Percentiles rank a stretch among this genome's conserved stretches.
Conservation (phyloP, 257 asterid genomes). For the Nicotiana otophora region DNA sequence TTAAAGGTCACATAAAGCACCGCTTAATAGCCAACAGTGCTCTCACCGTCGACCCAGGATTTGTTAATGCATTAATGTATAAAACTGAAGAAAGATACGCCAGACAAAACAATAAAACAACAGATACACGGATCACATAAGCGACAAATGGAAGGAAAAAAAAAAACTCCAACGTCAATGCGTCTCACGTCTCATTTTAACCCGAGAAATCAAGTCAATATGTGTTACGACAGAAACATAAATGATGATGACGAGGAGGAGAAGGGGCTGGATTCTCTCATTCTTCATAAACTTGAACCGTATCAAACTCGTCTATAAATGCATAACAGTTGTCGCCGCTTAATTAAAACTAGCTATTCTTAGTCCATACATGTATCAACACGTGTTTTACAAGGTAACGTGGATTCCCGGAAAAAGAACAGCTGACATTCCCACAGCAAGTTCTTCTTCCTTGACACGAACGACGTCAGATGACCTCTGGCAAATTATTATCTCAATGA, state of each 20-base stretch:
- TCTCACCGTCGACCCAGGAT: background rate
- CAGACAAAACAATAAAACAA: background rate
- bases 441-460: background rate
- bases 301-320: background rate
- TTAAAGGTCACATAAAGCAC: background rate
- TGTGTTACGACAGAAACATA: background rate
- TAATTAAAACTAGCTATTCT: background rate
- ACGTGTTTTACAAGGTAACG: background rate
- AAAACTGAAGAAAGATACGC: background rate
- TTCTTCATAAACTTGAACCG: background rate
- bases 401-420: background rate
- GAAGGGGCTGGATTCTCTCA: background rate
- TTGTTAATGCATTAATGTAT: background rate
- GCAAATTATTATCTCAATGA: background rate
- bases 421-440: background rate
- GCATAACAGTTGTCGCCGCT: background rate
- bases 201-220: background rate
- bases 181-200: background rate
- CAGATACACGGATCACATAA: background rate
- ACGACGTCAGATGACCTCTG: background rate
- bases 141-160: background rate
- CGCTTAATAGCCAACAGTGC: background rate
- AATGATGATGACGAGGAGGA: background rate
- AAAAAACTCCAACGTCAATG: background rate
- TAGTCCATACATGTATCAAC: background rate